A percentile compares a stretch with the other conserved stretches of the same genome.
Conservation (phyloP, 768 basidiomycete species). For the Chalciporus chontae region DNA sequence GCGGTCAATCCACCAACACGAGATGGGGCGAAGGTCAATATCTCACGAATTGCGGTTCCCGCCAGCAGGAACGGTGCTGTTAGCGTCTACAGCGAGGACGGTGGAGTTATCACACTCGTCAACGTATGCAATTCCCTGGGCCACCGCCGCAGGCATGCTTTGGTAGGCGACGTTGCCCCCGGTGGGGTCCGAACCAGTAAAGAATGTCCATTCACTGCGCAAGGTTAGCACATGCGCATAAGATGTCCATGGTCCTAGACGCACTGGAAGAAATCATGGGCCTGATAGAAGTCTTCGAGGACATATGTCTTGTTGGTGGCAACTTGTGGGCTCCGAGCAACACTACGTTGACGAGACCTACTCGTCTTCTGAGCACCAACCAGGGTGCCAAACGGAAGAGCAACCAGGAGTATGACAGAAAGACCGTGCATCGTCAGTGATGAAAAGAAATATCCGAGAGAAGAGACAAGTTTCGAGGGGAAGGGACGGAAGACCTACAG, state of each 20-base stretch:
- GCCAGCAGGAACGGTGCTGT: conserved; percentile 43
- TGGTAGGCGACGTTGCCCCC: conserved; percentile 65
- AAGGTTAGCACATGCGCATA: neutral
- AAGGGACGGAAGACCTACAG: neutral
- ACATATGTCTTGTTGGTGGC: conserved; percentile 30
- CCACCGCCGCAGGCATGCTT: conserved; percentile 41
- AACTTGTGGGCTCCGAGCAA: conserved; percentile 15
- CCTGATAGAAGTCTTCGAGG: conserved; percentile 41
- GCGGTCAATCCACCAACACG: conserved; percentile 1
- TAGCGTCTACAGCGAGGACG: conserved; percentile 62
- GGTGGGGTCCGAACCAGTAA: conserved; percentile 61
- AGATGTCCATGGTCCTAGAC: conserved; percentile 10
- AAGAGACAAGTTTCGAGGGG: neutral
- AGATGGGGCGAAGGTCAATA: neutral
- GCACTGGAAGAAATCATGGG: conserved; percentile 60
- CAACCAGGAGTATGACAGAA: conserved; percentile 30
- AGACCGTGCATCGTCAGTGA: conserved; percentile 29
- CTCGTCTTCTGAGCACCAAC: conserved; percentile 32
- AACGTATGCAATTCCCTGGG: conserved; percentile 58
- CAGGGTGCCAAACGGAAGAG: conserved; percentile 34
- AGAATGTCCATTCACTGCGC: conserved; percentile 68
- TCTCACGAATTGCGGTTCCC: conserved; percentile 53
- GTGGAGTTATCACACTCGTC: conserved; percentile 50
- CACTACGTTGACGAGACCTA: conserved; percentile 29
- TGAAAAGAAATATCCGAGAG: conserved; percentile 9